Conservation (phyloP, 2,329 filamentous ascomycete genomes). For the Colletotrichum tofieldiae region DNA sequence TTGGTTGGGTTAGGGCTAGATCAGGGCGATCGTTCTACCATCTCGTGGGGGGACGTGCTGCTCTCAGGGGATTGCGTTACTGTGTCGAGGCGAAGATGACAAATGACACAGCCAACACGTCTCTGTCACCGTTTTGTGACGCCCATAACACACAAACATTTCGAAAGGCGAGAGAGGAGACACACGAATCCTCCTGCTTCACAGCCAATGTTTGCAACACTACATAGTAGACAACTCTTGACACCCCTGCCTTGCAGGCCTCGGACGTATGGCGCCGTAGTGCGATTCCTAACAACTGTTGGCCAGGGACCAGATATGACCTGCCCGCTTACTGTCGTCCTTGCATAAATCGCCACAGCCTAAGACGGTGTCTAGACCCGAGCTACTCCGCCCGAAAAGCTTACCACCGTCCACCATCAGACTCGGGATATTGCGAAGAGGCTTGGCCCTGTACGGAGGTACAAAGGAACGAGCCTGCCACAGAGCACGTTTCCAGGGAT, state of each 20-base stretch:
- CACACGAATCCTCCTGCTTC: background rate
- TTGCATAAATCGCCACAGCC: slow-evolving; percentile 37
- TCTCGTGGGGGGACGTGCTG: slow-evolving; percentile 14
- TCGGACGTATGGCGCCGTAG: slow-evolving; percentile 5
- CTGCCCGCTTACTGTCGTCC: slow-evolving; percentile 21
- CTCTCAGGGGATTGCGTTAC: slow-evolving; percentile 14
- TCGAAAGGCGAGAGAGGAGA: background rate
- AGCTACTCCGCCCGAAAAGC: slow-evolving; percentile 39
- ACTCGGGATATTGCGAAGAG: slow-evolving; percentile 5
- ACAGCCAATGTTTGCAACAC: background rate
- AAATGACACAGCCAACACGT: slow-evolving; percentile 19
- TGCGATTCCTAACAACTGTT: slow-evolving; percentile 9
- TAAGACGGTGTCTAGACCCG: slow-evolving; percentile 28
- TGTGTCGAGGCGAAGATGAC: slow-evolving; percentile 28
- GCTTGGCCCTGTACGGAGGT: slow-evolving; percentile 9
- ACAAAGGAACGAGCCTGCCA: slow-evolving; percentile 11
- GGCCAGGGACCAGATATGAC: background rate
- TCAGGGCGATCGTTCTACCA: slow-evolving; percentile 8
- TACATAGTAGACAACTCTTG: background rate
- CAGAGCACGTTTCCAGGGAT: slow-evolving; percentile 2
- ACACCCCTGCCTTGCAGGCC: background rate
- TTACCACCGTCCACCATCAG: slow-evolving; percentile 9
- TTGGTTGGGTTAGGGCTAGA: slow-evolving; percentile 11
- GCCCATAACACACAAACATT: slow-evolving; percentile 10
- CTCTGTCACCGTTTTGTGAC: slow-evolving; percentile 8